These are phyloP conservation scores for Irpex sp. DNA, from an alignment of 1,284 basidiomycete genomes.

Conservation along the genomic window DNA sequence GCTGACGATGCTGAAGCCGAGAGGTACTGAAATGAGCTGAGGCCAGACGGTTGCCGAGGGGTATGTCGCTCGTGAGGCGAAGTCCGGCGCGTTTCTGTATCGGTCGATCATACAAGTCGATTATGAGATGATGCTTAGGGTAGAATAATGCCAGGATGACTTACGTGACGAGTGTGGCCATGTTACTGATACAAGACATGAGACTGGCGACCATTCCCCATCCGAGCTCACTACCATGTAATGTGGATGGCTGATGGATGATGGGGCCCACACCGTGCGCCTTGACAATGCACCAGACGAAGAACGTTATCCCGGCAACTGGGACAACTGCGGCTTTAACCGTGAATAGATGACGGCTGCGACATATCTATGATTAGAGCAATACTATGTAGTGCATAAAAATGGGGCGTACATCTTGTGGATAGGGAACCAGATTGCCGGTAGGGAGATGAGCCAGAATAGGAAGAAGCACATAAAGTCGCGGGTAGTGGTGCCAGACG, in stretches of 20 bases:
- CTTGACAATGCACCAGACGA: constrained; percentile 78
- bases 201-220: constrained; percentile 81
- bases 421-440: constrained; percentile 78
- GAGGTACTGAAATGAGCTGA: constrained; percentile 70
- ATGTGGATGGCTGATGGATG: constrained; percentile 58
- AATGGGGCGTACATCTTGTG: constrained; percentile 61
- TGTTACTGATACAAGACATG: constrained; percentile 80
- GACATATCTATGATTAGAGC: background rate
- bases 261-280: constrained; percentile 83
- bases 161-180: constrained; percentile 71
- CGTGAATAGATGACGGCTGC: constrained; percentile 76
- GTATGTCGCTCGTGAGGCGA: constrained; percentile 68
- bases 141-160: constrained; percentile 16
- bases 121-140: background rate
- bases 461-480: constrained; percentile 84
- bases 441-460: constrained; percentile 80
- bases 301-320: constrained; percentile 73
- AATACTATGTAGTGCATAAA: constrained; percentile 1
- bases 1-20: constrained; percentile 75
- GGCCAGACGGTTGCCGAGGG: constrained; percentile 69
- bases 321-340: constrained; percentile 75
- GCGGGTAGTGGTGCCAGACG: constrained; percentile 65
- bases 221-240: constrained; percentile 68
- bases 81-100: constrained; percentile 70
- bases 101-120: constrained; percentile 2